Percentiles rank a stretch among this genome's conserved stretches.
phyloP scores from a whole-genome alignment of 768 basidiomycete genomes.

The Podaxis sp. region DNA sequence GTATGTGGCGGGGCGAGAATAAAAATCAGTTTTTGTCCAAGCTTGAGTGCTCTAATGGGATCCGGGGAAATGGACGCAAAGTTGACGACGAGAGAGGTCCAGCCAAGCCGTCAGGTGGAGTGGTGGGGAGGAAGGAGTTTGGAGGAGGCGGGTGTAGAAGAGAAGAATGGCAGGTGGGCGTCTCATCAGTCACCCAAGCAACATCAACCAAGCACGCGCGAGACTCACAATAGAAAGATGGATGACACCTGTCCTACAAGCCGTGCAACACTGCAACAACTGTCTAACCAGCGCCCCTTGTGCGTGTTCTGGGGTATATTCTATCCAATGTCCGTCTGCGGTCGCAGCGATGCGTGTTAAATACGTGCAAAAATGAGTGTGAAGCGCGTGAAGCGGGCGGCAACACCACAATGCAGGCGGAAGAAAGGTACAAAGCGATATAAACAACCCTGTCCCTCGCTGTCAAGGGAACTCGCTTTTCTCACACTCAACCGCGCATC shows the following conservation, averaged over 20 bases:
- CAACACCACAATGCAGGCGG: background rate
- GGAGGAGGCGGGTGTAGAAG: constrained; percentile 14
- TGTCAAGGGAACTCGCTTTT: constrained; percentile 11
- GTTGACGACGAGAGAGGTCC: constrained; percentile 9
- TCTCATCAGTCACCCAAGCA: constrained; percentile 6
- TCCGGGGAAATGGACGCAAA: background rate
- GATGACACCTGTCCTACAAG: constrained; percentile 9
- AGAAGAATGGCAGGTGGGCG: background rate
- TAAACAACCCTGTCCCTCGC: background rate
- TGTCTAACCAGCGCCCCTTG: background rate
- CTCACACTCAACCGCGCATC: background rate
- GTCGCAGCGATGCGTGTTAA: background rate
- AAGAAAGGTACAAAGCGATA: background rate
- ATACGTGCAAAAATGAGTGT: background rate
- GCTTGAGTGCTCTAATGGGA: background rate
- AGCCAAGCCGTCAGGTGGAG: constrained; percentile 1
- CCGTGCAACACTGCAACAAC: background rate
- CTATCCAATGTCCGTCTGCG: background rate
- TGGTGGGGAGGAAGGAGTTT: constrained; percentile 18
- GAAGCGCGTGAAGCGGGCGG: background rate
- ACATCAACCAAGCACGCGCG: constrained; percentile 1
- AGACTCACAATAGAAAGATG: constrained; percentile 6
- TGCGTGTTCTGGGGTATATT: background rate
- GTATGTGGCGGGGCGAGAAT: background rate
- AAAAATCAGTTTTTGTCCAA: background rate